Percentiles rank a stretch among this genome's conserved stretches.
These are phyloP conservation scores for Phytopythium vexans DNA, from an alignment of 352 stramenopile genomes.

Conservation along the genomic window DNA sequence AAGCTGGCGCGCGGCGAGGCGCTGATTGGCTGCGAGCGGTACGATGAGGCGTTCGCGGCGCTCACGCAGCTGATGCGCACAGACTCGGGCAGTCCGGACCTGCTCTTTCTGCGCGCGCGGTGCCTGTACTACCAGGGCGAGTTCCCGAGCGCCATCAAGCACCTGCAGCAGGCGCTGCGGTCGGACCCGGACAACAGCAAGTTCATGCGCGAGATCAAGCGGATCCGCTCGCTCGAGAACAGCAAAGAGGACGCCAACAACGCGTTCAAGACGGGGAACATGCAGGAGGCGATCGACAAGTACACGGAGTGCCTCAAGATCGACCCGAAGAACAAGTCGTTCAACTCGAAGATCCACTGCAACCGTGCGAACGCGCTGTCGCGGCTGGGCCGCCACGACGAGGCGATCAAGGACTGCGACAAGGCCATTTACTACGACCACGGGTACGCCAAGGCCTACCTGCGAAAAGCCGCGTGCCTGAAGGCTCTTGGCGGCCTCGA, in stretches of 20 bases:
- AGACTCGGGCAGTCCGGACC: slow-evolving; percentile 73
- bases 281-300: slow-evolving; percentile 81
- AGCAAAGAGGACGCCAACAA: slow-evolving; percentile 91
- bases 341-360: slow-evolving; percentile 93
- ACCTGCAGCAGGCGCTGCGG: slow-evolving; percentile 89
- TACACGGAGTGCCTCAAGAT: slow-evolving; percentile 88
- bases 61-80: slow-evolving; percentile 84
- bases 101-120: slow-evolving; percentile 84
- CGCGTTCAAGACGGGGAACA: slow-evolving; percentile 82
- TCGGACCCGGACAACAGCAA: slow-evolving; percentile 89
- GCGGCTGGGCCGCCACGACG: slow-evolving; percentile 77
- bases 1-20: slow-evolving; percentile 70
- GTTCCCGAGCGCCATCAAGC: slow-evolving; percentile 91
- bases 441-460: slow-evolving; percentile 89
- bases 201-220: slow-evolving; percentile 87
- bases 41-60: slow-evolving; percentile 79
- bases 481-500: slow-evolving; percentile 78
- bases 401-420: slow-evolving; percentile 88
- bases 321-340: slow-evolving; percentile 88
- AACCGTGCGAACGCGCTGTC: slow-evolving; percentile 89
- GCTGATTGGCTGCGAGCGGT: slow-evolving; percentile 74
- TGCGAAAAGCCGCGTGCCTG: slow-evolving; percentile 78
- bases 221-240: slow-evolving; percentile 78
- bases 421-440: slow-evolving; percentile 89
- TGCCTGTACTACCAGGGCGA: slow-evolving; percentile 93